phyloP scores from a whole-genome alignment of 129 eudicot species.

The Flaveria linearis region DNA sequence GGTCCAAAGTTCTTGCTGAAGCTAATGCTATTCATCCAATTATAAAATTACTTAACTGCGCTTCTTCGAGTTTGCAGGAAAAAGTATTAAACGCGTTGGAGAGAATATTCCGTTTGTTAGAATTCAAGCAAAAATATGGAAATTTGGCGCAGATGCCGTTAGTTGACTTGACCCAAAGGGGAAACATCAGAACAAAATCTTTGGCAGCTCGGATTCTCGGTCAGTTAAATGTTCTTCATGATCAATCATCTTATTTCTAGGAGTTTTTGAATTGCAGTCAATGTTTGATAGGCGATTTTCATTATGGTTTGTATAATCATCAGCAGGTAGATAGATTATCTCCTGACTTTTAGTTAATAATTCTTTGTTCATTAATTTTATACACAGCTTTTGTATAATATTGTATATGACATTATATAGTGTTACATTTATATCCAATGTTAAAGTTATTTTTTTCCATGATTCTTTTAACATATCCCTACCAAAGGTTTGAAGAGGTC shows the following conservation, averaged over 20 bases:
- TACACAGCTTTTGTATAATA: conserved; percentile 34
- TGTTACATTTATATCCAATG: conserved; percentile 3
- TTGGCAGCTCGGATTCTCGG: conserved; percentile 68
- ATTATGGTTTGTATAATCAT: conserved; percentile 12
- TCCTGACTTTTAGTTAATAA: conserved; percentile 21
- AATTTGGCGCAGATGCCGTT: conserved; percentile 53
- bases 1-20: conserved; percentile 60
- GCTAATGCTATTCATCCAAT: conserved; percentile 50
- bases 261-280: background rate
- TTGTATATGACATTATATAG: conserved; percentile 26
- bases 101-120: conserved; percentile 49
- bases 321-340: conserved; percentile 19
- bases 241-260: conserved; percentile 71
- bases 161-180: conserved; percentile 72
- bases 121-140: conserved; percentile 55
- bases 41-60: conserved; percentile 45
- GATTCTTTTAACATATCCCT: background rate
- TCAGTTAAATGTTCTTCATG: conserved; percentile 63
- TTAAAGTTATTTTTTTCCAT: background rate
- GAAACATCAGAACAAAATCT: conserved; percentile 47
- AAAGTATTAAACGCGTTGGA: conserved; percentile 53
- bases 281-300: conserved; percentile 18
- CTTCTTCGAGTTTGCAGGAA: conserved; percentile 55
- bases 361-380: conserved; percentile 36
- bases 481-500: background rate